These are phyloP conservation scores for Paramyrothecium roridum DNA, from an alignment of 2,329 filamentous ascomycete genomes.

Conservation along the genomic window DNA sequence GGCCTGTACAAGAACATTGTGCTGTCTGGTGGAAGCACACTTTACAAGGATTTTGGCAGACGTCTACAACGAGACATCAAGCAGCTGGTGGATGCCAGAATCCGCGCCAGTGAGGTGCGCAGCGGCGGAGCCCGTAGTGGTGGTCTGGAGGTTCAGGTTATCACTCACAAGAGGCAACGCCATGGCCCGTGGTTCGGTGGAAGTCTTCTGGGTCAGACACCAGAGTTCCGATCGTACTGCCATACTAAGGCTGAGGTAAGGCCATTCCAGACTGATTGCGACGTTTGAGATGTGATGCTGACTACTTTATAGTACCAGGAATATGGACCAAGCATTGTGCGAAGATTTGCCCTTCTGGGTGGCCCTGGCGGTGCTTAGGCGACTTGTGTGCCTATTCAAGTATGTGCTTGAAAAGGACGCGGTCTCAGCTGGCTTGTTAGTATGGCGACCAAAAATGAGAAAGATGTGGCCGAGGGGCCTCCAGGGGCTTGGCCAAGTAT, in stretches of 20 bases:
- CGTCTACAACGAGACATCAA: constrained; percentile 96
- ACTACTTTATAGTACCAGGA: constrained; percentile 71
- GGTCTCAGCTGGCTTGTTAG: constrained; percentile 8
- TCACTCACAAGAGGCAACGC: constrained; percentile 94
- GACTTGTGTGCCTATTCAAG: constrained; percentile 2
- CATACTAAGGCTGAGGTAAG: constrained; percentile 80
- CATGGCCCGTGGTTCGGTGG: constrained; percentile 99
- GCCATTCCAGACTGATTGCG: neutral
- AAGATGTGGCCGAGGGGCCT: no score
- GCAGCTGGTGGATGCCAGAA: constrained; percentile 89
- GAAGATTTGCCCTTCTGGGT: constrained; percentile 89
- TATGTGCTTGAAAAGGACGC: constrained; percentile 10
- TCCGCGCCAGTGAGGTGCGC: constrained; percentile 85
- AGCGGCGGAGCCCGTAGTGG: constrained; percentile 92
- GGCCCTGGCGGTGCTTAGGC: constrained; percentile 76
- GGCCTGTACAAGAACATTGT: constrained; percentile 99
- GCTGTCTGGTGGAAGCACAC: constrained; percentile 89
- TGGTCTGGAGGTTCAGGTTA: constrained; percentile 93
- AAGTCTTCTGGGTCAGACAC: constrained; percentile 92
- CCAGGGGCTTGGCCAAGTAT: no score
- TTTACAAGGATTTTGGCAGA: constrained; percentile 98
- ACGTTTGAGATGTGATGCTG: constrained; percentile 9
- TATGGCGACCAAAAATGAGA: neutral
- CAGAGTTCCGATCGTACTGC: constrained; percentile 98
- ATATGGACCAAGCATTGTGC: constrained; percentile 91